Base-by-base conservation (phyloP, 2,329 filamentous ascomycete species). In the Aphanocladium album region DNA sequence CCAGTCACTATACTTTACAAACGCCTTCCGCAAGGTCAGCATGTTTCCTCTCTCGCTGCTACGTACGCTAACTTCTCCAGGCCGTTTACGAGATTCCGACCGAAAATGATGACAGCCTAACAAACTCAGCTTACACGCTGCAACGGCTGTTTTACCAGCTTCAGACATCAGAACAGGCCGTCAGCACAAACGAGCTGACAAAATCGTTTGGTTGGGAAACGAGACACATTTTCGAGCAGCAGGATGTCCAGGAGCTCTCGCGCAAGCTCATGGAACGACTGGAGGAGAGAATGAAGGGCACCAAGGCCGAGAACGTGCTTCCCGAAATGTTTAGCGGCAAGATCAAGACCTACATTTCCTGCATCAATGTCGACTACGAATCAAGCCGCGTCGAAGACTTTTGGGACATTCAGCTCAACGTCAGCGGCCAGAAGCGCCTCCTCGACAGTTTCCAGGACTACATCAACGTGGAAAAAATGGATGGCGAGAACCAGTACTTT, bases 181-280 rank as follows among this genome's bases (percentile, higher is more conserved):
- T 99, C 2, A 85, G 90, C 43, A 99, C 95, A 1, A 92, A 89
- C 56, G 95, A 99, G 71, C 83, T 99, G 43, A 99, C 95, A 7
- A 90, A 91, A 66, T 98, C 95, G 0, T 99, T 99, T 73, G 95
- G 95, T 25, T 99, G 95, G 95, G 93, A 99, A 69, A 96, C 93
- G 2, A 86, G 92, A 65, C 93, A 99, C 71, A 96, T 98, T 57
- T 99, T 99, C 68, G 93, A 98, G 76, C 95, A 99, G 73, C 95
- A 99, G 74, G 95, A 99, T 75, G 95, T 99, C 9, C 95, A 99
- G 73, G 95, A 99, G 73, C 80, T 99, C 37, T 98, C 93, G 37
- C 86, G 96, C 61, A 96, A 98, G 73, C 81, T 99, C 64, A 99
- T 99, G 90, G 95, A 99, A 75, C 88, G 91, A 62, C 88, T 99